Evolutionary conservation across 306 rosid genomes (phyloP).

Genomic region (Cyamopsis tetragonoloba): DNA sequence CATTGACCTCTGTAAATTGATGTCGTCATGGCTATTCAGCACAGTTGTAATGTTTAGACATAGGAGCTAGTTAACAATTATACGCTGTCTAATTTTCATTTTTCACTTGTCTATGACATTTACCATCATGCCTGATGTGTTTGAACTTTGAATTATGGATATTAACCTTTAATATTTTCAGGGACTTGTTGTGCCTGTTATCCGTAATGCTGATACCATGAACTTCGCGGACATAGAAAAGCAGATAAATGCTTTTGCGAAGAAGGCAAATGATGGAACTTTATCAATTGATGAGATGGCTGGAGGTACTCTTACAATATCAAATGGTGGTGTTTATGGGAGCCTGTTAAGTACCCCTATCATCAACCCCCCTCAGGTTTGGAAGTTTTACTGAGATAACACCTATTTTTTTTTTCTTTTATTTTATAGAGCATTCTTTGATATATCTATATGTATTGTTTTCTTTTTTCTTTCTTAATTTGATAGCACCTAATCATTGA

Average conservation of each 20-base stretch:
- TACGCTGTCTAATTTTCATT: not conserved
- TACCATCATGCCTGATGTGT: not conserved
- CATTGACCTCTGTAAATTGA: not conserved
- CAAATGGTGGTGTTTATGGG: conserved; percentile 85
- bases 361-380: conserved; percentile 84
- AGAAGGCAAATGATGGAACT: conserved; percentile 75
- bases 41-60: conserved; percentile 6
- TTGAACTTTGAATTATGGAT: not conserved
- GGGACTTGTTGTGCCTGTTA: conserved; percentile 84
- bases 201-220: conserved; percentile 66
- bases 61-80: not conserved
- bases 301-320: conserved; percentile 82
- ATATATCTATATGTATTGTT: not conserved
- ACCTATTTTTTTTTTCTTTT: not conserved
- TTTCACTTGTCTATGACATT: not conserved
- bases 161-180: conserved; percentile 20
- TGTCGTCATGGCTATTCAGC: conserved; percentile 12
- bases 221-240: conserved; percentile 80
- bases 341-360: conserved; percentile 87
- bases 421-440: not conserved
- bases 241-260: conserved; percentile 68
- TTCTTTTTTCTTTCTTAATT: not conserved
- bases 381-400: conserved; percentile 3
- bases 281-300: conserved; percentile 87
- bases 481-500: not conserved